A percentile compares a stretch with the other conserved stretches of the same genome.
Evolutionary conservation across 2,329 filamentous ascomycete species (phyloP).

Genomic region (Teratosphaeria nubilosa): DNA sequence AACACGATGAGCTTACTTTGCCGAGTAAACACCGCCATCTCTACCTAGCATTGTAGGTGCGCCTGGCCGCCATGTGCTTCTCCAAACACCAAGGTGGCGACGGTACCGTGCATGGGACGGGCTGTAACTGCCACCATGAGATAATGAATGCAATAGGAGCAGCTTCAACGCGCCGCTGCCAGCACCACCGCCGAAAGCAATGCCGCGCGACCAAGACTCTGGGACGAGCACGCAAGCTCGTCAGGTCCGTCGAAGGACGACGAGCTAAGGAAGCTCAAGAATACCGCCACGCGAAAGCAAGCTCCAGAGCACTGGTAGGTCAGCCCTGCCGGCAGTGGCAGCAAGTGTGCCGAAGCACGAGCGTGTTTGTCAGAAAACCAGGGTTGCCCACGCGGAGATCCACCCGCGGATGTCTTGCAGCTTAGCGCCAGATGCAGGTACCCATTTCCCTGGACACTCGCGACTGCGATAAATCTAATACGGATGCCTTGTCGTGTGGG

Average conservation of each 20-base stretch:
- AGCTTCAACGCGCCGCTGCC: no score
- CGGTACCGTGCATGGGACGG: no score
- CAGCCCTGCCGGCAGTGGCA: neutral
- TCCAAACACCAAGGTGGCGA: neutral
- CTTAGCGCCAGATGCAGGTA: slow-evolving; percentile 7
- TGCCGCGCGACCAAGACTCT: neutral
- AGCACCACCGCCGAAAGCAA: neutral
- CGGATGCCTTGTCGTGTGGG: neutral
- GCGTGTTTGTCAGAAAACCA: neutral
- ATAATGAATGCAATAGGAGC: no score
- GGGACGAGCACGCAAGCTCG: neutral
- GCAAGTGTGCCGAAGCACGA: neutral
- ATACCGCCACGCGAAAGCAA: neutral
- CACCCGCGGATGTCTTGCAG: slow-evolving; percentile 3
- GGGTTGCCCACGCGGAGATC: neutral
- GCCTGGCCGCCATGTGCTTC: neutral
- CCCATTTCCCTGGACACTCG: neutral
- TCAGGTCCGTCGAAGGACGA: neutral
- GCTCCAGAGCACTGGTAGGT: neutral
- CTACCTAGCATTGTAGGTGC: neutral
- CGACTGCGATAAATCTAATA: neutral
- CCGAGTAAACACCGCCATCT: neutral
- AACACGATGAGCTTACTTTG: neutral
- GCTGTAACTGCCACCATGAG: no score
- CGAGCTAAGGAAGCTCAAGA: neutral